Evolutionary conservation across 139 green algal species (phyloP).

Genomic region (Coelastrella sp.): DNA sequence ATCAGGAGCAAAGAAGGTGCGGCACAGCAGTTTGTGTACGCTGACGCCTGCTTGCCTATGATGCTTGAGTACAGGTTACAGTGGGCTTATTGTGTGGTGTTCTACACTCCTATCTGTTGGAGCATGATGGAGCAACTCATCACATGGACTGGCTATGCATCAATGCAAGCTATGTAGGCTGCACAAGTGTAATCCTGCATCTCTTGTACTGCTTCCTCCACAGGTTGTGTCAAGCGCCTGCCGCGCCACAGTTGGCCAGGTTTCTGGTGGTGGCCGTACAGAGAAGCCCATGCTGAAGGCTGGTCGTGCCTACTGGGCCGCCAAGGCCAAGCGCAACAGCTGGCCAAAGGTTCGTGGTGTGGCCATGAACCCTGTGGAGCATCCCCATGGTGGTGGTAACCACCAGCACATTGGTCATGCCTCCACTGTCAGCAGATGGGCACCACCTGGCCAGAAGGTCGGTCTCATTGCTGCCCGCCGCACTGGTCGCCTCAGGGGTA

Average conservation of each 20-base stretch:
- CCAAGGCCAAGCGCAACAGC: constrained; percentile 96
- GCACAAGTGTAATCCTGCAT: too few relatives aligned
- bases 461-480: constrained; percentile 80
- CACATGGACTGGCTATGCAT: too few relatives aligned
- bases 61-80: too few relatives aligned
- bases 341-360: constrained; percentile 95
- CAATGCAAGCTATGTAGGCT: too few relatives aligned
- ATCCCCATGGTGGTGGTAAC: constrained; percentile 99
- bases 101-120: too few relatives aligned
- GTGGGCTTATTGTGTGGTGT: not conserved
- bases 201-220: not conserved
- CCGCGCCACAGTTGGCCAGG: constrained; percentile 96
- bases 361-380: constrained; percentile 99
- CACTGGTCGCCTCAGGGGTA: constrained; percentile 76
- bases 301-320: constrained; percentile 96
- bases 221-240: constrained; percentile 91
- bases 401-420: constrained; percentile 99
- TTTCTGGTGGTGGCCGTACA: constrained; percentile 96
- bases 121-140: too few relatives aligned
- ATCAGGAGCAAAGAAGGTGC: constrained; percentile 97
- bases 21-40: too few relatives aligned
- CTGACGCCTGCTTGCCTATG: too few relatives aligned
- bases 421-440: constrained; percentile 93
- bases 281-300: constrained; percentile 99
- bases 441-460: constrained; percentile 86